Base-by-base conservation (phyloP, 2,329 filamentous ascomycete species). In the Neodidymelliopsis sp. region DNA sequence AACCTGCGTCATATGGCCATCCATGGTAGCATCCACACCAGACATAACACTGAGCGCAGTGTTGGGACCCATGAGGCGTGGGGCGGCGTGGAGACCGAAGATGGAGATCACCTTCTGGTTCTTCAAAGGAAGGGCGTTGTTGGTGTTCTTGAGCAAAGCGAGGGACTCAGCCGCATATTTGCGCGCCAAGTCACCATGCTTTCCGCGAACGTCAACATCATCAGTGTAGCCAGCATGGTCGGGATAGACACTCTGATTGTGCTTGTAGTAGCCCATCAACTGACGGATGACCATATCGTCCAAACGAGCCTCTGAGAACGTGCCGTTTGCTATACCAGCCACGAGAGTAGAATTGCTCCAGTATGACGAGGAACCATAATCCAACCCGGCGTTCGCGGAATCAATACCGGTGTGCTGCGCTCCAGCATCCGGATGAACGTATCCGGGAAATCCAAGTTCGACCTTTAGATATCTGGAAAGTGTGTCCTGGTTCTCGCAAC, bases 101-200 rank as follows among this genome's bases (percentile, higher is more conserved):
- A 52, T 47, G 5, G 41, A 50, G 4, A 52, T 36, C 28, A 12
- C 22, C 7, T 40, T 36, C 15, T 43, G 39, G 22, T 36, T 75
- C 76, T 40, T 49, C 20, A 83, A 62, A 0, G 81, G 81, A 3
- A 84, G 54, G 1, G 77, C 74, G 3, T 83, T 75, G 35, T 82
- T 78, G 15, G 79, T 64, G 43, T 83, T 83, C 60, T 80, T 80
- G 15, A 79, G 53, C 24, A 73, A 38, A 1, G 71, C 68, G 24
- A 64, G 67, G 0, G 69, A 70, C 11, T 69, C 68, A 16, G 67
- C 65, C 6, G 69, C 72, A 18, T 49, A 52, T 8, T 52, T 42
- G 20, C 53, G 53, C 16, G 49, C 49, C 30, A 55, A 27, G 10
- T 41, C 36, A 27, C 35, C 40, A 13, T 56, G 53, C 25, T 53